Percentiles rank a stretch among this genome's conserved stretches.
These are phyloP conservation scores for Russula sp. DNA, from an alignment of 768 basidiomycete genomes.

Conservation along the genomic window DNA sequence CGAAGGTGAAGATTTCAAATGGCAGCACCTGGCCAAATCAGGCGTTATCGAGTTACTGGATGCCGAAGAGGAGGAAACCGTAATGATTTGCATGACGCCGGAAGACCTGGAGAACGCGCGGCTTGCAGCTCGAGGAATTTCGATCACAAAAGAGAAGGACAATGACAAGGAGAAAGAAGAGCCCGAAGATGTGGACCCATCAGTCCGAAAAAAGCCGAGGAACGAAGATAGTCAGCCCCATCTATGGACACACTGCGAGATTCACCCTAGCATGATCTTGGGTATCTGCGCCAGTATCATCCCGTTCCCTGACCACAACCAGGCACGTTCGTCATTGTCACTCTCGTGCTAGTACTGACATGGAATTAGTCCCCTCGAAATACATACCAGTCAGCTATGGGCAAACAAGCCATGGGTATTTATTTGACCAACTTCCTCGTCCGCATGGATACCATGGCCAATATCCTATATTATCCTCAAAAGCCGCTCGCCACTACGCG, in stretches of 20 bases:
- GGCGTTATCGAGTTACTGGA: constrained; percentile 94
- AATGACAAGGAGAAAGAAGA: background rate
- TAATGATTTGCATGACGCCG: constrained; percentile 99
- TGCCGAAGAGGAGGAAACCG: constrained; percentile 98
- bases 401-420: constrained; percentile 99
- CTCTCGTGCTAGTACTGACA: constrained; percentile 12
- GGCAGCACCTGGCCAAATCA: constrained; percentile 79
- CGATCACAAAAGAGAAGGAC: constrained; percentile 16
- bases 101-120: constrained; percentile 90
- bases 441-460: constrained; percentile 99
- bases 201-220: constrained; percentile 76
- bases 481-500: constrained; percentile 98
- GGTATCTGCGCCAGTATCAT: constrained; percentile 99
- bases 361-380: constrained; percentile 91
- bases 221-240: constrained; percentile 64
- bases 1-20: constrained; percentile 59
- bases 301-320: constrained; percentile 99
- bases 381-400: constrained; percentile 99
- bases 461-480: constrained; percentile 98
- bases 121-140: constrained; percentile 49
- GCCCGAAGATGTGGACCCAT: constrained; percentile 71
- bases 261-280: constrained; percentile 98
- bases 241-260: constrained; percentile 98
- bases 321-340: constrained; percentile 51
- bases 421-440: constrained; percentile 98